phyloP scores from a whole-genome alignment of 148 eudicot species.

The Bassia scoparia region DNA sequence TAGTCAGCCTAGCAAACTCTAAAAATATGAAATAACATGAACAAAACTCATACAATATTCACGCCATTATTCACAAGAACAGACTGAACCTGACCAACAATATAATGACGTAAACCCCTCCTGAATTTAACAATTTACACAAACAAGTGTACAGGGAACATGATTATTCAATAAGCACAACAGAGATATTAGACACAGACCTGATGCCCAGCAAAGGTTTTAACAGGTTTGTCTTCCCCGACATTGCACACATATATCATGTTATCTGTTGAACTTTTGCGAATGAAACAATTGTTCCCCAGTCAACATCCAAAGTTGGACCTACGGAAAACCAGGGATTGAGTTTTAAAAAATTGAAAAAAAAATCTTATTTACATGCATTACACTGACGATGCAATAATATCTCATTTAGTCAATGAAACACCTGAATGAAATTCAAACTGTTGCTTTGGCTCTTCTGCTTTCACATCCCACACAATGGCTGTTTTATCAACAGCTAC shows the following conservation, averaged over 20 bases:
- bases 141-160: background rate
- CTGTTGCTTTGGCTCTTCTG: slow-evolving; percentile 50
- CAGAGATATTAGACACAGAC: slow-evolving; percentile 32
- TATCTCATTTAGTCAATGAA: background rate
- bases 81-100: background rate
- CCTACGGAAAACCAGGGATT: slow-evolving; percentile 36
- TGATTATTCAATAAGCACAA: background rate
- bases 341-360: too few relatives aligned
- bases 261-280: slow-evolving; percentile 70
- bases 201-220: slow-evolving; percentile 69
- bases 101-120: background rate
- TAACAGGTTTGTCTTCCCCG: slow-evolving; percentile 52
- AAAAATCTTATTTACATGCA: too few relatives aligned
- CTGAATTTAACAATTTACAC: background rate
- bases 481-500: slow-evolving; percentile 68
- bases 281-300: slow-evolving; percentile 69
- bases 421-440: slow-evolving; percentile 67
- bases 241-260: slow-evolving; percentile 70
- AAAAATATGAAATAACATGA: too few relatives aligned
- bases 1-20: background rate
- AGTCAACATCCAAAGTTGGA: slow-evolving; percentile 72
- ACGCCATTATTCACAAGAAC: background rate
- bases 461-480: slow-evolving; percentile 69
- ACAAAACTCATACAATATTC: background rate
- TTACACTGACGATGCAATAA: background rate